Evolutionary conservation across 305 asterid genomes (phyloP).

Genomic region (Fraxinus sp.): DNA sequence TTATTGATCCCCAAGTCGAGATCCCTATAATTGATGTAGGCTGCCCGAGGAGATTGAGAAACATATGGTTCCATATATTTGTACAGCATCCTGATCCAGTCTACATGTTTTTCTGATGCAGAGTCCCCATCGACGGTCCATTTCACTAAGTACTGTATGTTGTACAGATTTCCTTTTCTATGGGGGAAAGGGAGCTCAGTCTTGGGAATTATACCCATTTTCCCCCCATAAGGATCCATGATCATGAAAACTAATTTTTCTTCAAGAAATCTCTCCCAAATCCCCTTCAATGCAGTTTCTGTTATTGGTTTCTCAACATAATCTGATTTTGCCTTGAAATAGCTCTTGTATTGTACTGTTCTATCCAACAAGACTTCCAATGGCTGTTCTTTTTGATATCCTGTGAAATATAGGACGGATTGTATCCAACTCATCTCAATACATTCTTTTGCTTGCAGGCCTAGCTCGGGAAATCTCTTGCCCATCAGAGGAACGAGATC

Average conservation of each 20-base stretch:
- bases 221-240: constrained; percentile 53
- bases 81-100: constrained; percentile 35
- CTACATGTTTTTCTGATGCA: constrained; percentile 30
- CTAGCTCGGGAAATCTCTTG: constrained; percentile 37
- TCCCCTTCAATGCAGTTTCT: constrained; percentile 23
- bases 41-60: constrained; percentile 33
- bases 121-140: constrained; percentile 32
- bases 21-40: constrained; percentile 45
- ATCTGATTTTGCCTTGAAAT: constrained; percentile 50
- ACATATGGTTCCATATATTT: constrained; percentile 40
- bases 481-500: constrained; percentile 33
- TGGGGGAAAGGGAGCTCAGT: constrained; percentile 46
- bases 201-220: constrained; percentile 35
- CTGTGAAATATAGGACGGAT: constrained; percentile 33
- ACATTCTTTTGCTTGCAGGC: constrained; percentile 30
- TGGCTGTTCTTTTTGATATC: constrained; percentile 14
- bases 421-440: constrained; percentile 46
- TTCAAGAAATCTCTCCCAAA: constrained; percentile 23
- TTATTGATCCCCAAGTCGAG: constrained; percentile 43
- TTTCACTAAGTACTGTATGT: constrained; percentile 43
- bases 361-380: constrained; percentile 33
- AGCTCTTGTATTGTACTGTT: constrained; percentile 24
- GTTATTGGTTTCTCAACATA: constrained; percentile 34
- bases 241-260: constrained; percentile 34
- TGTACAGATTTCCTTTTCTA: constrained; percentile 42